phyloP scores from a whole-genome alignment of 1,284 basidiomycete species.

The Rhodotorula mucilaginosa region DNA sequence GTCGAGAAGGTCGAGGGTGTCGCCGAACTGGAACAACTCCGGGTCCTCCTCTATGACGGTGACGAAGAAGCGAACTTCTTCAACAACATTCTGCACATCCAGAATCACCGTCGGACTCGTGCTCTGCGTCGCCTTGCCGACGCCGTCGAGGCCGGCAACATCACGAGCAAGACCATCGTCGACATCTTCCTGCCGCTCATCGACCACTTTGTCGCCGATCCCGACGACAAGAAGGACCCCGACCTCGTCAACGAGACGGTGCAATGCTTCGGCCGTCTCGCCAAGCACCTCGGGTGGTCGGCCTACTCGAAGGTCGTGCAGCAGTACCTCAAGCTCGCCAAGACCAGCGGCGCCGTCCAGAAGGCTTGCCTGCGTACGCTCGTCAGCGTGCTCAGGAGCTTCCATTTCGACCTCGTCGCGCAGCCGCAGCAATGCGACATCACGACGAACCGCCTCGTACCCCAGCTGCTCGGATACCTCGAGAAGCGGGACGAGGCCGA shows the following conservation, averaged over 20 bases:
- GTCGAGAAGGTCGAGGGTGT: constrained; percentile 53
- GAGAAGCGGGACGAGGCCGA: constrained; percentile 75
- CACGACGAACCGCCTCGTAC: constrained; percentile 57
- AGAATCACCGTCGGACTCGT: constrained; percentile 83
- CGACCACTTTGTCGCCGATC: constrained; percentile 71
- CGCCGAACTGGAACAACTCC: constrained; percentile 46
- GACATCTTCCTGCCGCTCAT: constrained; percentile 87
- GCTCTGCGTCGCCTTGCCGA: constrained; percentile 84
- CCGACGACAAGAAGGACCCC: constrained; percentile 71
- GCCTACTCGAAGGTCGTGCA: constrained; percentile 79
- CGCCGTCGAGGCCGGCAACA: constrained; percentile 65
- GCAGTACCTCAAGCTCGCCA: constrained; percentile 74
- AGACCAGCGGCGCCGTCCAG: constrained; percentile 69
- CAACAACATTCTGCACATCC: constrained; percentile 92
- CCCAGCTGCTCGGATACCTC: constrained; percentile 70
- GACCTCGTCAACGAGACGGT: constrained; percentile 91
- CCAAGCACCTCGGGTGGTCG: constrained; percentile 74
- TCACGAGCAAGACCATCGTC: constrained; percentile 70
- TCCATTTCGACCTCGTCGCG: constrained; percentile 67
- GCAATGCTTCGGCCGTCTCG: constrained; percentile 68
- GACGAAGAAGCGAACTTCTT: constrained; percentile 97
- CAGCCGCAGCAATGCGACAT: constrained; percentile 30
- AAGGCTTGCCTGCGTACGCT: constrained; percentile 82
- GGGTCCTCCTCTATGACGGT: constrained; percentile 78
- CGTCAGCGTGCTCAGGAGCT: constrained; percentile 82